Percentiles rank a stretch among this genome's conserved stretches.
Conservation (phyloP, 2,329 filamentous ascomycete species). For the Cercospora sp. region DNA sequence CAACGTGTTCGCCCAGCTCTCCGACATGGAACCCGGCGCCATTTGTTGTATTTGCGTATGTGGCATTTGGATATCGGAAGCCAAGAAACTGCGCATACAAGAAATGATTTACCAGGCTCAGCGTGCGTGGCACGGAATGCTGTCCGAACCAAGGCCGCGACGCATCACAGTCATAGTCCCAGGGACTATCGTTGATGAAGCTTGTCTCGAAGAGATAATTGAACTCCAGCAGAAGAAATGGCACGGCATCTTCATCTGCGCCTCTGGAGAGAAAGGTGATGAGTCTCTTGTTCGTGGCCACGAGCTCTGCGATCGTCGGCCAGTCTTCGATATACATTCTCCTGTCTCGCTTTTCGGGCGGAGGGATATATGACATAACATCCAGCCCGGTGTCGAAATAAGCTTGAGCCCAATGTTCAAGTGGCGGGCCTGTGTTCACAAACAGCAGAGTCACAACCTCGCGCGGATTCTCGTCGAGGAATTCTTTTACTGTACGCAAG, state of each 20-base stretch:
- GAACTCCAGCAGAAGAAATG: conserved; percentile 43
- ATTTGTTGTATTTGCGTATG: conserved; percentile 46
- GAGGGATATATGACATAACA: conserved; percentile 45
- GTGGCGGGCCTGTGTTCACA: conserved; percentile 46
- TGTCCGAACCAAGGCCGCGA: conserved; percentile 44
- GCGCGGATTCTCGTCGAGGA: conserved; percentile 28
- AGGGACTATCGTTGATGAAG: conserved; percentile 38
- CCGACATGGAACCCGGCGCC: conserved; percentile 42
- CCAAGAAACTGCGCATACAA: conserved; percentile 48
- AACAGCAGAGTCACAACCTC: conserved; percentile 35
- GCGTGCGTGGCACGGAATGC: conserved; percentile 41
- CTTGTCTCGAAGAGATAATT: conserved; percentile 51
- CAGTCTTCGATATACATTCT: conserved; percentile 41
- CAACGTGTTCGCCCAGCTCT: conserved; percentile 47
- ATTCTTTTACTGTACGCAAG: conserved; percentile 20
- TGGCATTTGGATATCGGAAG: conserved; percentile 45
- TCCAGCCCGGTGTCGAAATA: conserved; percentile 56
- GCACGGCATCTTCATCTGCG: conserved; percentile 40
- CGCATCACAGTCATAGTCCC: conserved; percentile 43
- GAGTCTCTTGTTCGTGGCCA: conserved; percentile 44
- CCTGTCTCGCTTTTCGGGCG: conserved; percentile 25
- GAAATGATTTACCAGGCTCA: conserved; percentile 52
- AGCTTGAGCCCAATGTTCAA: conserved; percentile 46
- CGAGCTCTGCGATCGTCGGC: conserved; percentile 47
- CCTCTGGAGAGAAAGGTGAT: conserved; percentile 49